Evolutionary conservation across 768 basidiomycete species (phyloP).

Genomic region (Pisolithus sp.): DNA sequence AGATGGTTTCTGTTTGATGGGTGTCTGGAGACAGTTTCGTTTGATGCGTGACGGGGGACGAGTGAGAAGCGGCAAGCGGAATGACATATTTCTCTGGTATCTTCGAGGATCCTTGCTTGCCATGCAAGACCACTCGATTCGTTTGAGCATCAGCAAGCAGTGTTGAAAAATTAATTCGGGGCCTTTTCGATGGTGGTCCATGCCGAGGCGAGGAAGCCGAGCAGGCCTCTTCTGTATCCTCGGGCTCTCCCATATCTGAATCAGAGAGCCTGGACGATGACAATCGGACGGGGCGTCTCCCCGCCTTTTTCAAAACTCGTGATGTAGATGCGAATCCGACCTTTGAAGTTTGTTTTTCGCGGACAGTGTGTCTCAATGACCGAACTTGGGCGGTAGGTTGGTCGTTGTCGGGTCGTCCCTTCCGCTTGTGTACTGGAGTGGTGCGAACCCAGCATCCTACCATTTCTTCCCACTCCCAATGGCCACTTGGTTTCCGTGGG

Average conservation of each 20-base stretch:
- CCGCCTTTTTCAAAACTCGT: neutral
- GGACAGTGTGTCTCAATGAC: neutral
- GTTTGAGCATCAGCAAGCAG: conserved; percentile 35
- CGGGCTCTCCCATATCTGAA: conserved; percentile 10
- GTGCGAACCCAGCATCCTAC: conserved; percentile 40
- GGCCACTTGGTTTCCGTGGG: conserved; percentile 17
- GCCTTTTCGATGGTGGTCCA: conserved; percentile 11
- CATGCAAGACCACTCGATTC: conserved; percentile 31
- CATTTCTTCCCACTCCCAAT: conserved; percentile 46
- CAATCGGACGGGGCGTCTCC: conserved; percentile 8
- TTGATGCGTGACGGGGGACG: conserved; percentile 2
- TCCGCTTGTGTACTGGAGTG: conserved; percentile 27
- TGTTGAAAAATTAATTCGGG: conserved; percentile 31
- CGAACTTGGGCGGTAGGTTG: neutral
- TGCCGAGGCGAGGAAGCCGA: conserved; percentile 4
- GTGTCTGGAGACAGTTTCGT: neutral
- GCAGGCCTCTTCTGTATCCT: conserved; percentile 16
- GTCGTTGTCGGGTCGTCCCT: conserved; percentile 5
- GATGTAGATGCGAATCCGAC: neutral
- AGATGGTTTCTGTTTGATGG: conserved; percentile 6
- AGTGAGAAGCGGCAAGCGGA: conserved; percentile 4
- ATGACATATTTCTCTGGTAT: conserved; percentile 13
- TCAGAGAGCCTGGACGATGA: conserved; percentile 8
- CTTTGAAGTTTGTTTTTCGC: neutral
- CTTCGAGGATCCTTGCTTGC: conserved; percentile 6